Evolutionary conservation across 352 stramenopile species (phyloP).

Genomic region (Globisporangium canariense): DNA sequence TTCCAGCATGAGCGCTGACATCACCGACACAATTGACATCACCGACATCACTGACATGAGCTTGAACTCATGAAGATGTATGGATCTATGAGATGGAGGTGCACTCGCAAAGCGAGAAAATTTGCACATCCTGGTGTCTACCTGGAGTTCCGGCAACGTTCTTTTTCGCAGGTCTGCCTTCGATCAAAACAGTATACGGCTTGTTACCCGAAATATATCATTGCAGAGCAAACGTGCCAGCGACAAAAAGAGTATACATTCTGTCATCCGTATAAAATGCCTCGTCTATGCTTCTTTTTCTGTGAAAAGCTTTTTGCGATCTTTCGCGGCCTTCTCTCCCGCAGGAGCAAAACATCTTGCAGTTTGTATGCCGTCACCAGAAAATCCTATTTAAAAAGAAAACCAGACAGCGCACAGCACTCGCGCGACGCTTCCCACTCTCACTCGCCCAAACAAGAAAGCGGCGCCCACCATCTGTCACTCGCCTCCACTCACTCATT

Average conservation of each 20-base stretch:
- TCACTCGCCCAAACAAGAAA: too few species aligned
- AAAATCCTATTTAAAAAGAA: background rate
- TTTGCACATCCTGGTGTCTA: background rate
- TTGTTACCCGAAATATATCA: background rate
- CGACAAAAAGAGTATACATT: background rate
- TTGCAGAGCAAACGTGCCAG: too few species aligned
- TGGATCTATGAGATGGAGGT: background rate
- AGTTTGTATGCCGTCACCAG: background rate
- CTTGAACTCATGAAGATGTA: too few species aligned
- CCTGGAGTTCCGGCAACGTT: background rate
- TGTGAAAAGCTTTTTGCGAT: constrained; percentile 7
- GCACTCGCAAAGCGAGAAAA: too few species aligned
- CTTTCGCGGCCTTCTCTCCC: constrained; percentile 3
- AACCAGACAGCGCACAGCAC: background rate
- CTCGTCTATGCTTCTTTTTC: background rate
- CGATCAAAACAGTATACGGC: background rate
- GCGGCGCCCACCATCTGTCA: too few species aligned
- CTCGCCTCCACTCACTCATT: too few species aligned
- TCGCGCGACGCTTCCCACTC: background rate
- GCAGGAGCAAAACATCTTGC: background rate
- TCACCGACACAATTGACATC: too few species aligned
- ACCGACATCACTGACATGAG: too few species aligned
- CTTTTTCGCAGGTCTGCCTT: background rate
- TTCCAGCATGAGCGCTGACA: too few species aligned
- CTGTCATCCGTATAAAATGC: background rate